Conservation (phyloP, 73 alveolate genomes). For the Urostyla sp. region DNA sequence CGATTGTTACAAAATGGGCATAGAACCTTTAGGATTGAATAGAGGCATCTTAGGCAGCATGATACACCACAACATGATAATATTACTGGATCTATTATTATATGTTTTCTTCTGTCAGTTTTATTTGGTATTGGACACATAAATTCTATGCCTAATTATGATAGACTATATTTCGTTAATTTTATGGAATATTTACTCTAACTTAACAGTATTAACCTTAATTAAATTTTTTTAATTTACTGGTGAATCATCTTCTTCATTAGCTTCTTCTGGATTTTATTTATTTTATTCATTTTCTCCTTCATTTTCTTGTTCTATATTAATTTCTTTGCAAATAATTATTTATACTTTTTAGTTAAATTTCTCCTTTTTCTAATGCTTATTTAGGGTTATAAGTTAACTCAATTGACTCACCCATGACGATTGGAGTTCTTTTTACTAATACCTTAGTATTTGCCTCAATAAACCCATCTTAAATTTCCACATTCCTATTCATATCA, state of each 20-base stretch:
- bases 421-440: slow-evolving; percentile 26
- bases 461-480: slow-evolving; percentile 6
- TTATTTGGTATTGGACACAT: slow-evolving; percentile 17
- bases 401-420: slow-evolving; percentile 28
- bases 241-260: not conserved
- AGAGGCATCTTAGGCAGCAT: slow-evolving; percentile 22
- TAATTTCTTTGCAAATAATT: not conserved
- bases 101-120: not conserved
- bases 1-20: slow-evolving; percentile 37
- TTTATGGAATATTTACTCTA: not conserved
- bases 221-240: not conserved
- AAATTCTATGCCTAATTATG: slow-evolving; percentile 21
- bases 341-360: not conserved
- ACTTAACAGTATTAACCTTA: not conserved
- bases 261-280: not conserved
- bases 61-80: slow-evolving; percentile 39
- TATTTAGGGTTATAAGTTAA: slow-evolving; percentile 28
- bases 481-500: slow-evolving; percentile 12
- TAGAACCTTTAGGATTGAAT: not conserved
- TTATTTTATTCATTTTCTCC: not conserved
- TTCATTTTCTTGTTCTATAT: not conserved
- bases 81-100: slow-evolving; percentile 37
- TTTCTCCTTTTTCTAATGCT: not conserved
- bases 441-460: slow-evolving; percentile 27
- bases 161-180: not conserved